Evolutionary conservation across 331 rosid species (phyloP).

Genomic region (Cydonia oblonga): DNA sequence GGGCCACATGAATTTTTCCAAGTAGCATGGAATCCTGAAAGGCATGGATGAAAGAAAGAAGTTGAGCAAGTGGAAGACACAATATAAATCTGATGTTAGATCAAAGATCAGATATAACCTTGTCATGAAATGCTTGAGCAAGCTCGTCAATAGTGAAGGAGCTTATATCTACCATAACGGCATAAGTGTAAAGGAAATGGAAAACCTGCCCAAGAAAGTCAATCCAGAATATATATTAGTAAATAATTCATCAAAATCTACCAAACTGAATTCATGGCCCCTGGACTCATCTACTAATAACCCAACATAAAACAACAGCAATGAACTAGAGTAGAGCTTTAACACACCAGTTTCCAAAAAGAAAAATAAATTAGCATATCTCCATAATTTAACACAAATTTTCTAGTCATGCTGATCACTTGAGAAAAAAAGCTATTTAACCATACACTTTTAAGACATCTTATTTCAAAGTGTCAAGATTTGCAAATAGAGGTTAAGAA

Average conservation of each 20-base stretch:
- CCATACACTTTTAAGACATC: not conserved
- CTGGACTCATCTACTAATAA: not conserved
- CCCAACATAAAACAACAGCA: not conserved
- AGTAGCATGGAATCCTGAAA: slow-evolving; percentile 71
- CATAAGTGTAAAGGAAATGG: slow-evolving; percentile 84
- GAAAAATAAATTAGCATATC: not conserved
- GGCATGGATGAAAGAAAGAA: slow-evolving; percentile 5
- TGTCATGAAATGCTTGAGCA: slow-evolving; percentile 86
- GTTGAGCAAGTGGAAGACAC: slow-evolving; percentile 3
- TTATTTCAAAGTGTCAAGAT: not conserved
- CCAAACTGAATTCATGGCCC: not conserved
- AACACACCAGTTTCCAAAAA: not conserved
- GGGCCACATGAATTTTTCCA: slow-evolving; percentile 81
- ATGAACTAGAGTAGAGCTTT: not conserved
- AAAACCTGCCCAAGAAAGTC: slow-evolving; percentile 52
- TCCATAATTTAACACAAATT: not conserved
- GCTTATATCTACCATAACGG: slow-evolving; percentile 41
- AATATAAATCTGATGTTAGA: not conserved
- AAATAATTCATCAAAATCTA: not conserved
- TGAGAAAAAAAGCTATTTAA: not conserved
- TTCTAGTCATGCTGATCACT: not conserved
- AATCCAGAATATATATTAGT: slow-evolving; percentile 1
- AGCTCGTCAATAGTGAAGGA: slow-evolving; percentile 91
- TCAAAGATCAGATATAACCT: slow-evolving; percentile 43
- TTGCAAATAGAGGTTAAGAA: not conserved